Evolutionary conservation across 345 rosid genomes (phyloP).

Genomic region (Rhizophora mangle): DNA sequence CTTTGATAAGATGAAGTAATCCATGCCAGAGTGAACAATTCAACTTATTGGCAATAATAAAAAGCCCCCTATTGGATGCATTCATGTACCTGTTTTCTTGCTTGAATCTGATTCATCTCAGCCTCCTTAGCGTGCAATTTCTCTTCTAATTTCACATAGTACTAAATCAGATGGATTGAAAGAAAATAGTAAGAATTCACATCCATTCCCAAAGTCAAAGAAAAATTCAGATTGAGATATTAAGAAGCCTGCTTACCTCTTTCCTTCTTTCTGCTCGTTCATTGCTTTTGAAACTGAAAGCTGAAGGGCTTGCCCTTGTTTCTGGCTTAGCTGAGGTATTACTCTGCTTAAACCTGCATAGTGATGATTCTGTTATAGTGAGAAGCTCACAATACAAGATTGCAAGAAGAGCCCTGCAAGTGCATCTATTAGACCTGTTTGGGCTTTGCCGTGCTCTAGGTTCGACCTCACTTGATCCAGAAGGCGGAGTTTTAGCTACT

Average conservation of each 20-base stretch:
- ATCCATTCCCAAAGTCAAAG: not conserved
- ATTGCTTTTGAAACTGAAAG: slow-evolving; percentile 56
- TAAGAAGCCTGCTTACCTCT: slow-evolving; percentile 48
- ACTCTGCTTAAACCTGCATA: slow-evolving; percentile 43
- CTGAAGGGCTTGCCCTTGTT: slow-evolving; percentile 32
- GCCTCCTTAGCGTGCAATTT: slow-evolving; percentile 70
- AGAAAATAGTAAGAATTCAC: slow-evolving; percentile 7
- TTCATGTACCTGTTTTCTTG: slow-evolving; percentile 60
- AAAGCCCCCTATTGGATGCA: not conserved
- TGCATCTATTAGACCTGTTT: slow-evolving; percentile 42
- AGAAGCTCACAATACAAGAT: not conserved
- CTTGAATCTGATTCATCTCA: slow-evolving; percentile 60
- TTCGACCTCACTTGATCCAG: slow-evolving; percentile 37
- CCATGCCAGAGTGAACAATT: not conserved
- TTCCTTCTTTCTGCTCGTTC: slow-evolving; percentile 81
- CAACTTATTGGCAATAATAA: not conserved
- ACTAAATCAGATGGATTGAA: slow-evolving; percentile 35
- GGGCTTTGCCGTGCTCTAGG: slow-evolving; percentile 33
- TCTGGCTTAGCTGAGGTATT: slow-evolving; percentile 40
- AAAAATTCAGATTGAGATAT: not conserved
- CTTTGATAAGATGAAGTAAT: slow-evolving; percentile 2
- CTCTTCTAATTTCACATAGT: slow-evolving; percentile 64
- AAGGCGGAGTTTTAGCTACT: slow-evolving; percentile 36
- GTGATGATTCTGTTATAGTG: slow-evolving; percentile 16
- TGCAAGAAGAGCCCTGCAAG: not conserved